These are phyloP conservation scores for Entonaema liquescens DNA, from an alignment of 495 filamentous ascomycete genomes.

Conservation along the genomic window DNA sequence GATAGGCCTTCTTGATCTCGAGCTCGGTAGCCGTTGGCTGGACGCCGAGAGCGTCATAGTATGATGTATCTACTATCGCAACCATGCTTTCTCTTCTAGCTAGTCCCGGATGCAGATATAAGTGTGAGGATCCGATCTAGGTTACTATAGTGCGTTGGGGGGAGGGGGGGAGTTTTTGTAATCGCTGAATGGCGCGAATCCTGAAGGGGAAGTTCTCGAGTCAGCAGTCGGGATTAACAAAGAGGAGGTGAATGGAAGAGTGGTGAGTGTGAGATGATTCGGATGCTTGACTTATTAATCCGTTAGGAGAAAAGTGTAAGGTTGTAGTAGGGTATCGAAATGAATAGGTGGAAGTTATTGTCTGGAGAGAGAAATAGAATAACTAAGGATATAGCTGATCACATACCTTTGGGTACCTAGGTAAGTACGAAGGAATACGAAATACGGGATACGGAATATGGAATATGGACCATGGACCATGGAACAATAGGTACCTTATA, in stretches of 20 bases:
- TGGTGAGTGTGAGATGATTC: neutral
- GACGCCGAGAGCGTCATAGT: constrained; percentile 93
- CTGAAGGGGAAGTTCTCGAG: neutral
- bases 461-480: too few species aligned
- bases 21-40: constrained; percentile 88
- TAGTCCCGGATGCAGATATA: neutral
- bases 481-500: neutral
- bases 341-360: neutral
- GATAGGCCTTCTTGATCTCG: constrained; percentile 99
- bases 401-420: neutral
- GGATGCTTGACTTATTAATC: neutral
- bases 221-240: neutral
- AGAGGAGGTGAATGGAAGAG: neutral
- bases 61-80: constrained; percentile 85
- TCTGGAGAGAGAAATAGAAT: neutral
- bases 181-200: neutral
- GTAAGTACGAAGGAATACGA: neutral
- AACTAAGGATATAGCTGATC: neutral
- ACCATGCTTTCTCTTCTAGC: constrained; percentile 66
- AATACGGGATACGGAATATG: too few species aligned
- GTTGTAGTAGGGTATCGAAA: neutral
- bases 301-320: neutral
- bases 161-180: neutral
- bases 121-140: neutral
- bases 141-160: neutral